These are phyloP conservation scores for Mycena metata DNA, from an alignment of 768 basidiomycete species.

Conservation along the genomic window DNA sequence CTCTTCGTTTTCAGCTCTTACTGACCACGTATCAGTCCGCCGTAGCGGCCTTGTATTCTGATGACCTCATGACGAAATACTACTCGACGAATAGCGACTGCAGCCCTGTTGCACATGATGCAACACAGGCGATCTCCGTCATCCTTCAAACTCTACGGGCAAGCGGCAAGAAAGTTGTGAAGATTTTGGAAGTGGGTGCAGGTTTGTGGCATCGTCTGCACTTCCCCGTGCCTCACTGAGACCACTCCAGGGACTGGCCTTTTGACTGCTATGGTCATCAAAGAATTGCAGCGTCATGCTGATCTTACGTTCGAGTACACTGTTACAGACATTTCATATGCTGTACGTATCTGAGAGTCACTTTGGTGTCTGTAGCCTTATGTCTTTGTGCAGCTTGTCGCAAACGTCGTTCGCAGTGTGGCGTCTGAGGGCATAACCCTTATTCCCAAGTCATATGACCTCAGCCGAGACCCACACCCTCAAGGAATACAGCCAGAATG, in stretches of 20 bases:
- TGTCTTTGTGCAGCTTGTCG: background rate
- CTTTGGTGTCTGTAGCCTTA: background rate
- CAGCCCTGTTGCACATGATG: background rate
- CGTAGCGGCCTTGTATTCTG: constrained; percentile 18
- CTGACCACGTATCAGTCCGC: background rate
- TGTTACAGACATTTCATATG: constrained; percentile 24
- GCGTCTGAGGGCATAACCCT: background rate
- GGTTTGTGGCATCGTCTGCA: background rate
- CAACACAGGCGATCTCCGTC: background rate
- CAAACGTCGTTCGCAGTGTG: constrained; percentile 14
- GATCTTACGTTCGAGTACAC: constrained; percentile 26
- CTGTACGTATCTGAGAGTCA: background rate
- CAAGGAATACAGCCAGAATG: constrained; percentile 4
- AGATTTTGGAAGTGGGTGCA: constrained; percentile 24
- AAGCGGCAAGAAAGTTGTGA: constrained; percentile 8
- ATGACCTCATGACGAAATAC: constrained; percentile 13
- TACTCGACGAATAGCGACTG: background rate
- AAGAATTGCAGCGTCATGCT: background rate
- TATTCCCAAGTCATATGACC: constrained; percentile 19
- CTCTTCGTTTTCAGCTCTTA: background rate
- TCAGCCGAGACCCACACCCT: constrained; percentile 2
- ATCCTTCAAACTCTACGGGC: constrained; percentile 1
- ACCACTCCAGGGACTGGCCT: constrained; percentile 16
- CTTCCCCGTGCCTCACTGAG: background rate
- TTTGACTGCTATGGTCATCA: constrained; percentile 15